phyloP scores from a whole-genome alignment of 768 basidiomycete species.

The Chalciporus piperatus region DNA sequence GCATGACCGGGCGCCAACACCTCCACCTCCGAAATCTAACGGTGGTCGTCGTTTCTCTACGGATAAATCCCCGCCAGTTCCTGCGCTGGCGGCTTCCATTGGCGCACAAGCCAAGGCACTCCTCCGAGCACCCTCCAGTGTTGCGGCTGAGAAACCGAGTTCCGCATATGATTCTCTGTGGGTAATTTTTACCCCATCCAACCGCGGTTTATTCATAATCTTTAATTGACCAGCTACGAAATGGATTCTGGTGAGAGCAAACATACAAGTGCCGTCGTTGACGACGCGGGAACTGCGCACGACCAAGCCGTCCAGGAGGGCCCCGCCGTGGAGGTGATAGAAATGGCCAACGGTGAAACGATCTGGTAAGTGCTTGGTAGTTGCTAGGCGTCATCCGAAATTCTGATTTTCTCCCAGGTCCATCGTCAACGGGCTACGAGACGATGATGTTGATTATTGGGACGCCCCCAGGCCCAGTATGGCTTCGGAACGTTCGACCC shows the following conservation, averaged over 20 bases:
- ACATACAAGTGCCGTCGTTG: constrained; percentile 32
- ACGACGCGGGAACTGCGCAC: constrained; percentile 30
- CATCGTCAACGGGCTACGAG: constrained; percentile 80
- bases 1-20: constrained; percentile 80
- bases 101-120: constrained; percentile 36
- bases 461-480: constrained; percentile 70
- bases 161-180: constrained; percentile 79
- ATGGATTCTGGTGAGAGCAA: constrained; percentile 69
- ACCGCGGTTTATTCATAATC: constrained; percentile 14
- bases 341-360: constrained; percentile 84
- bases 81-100: constrained; percentile 55
- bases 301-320: constrained; percentile 38
- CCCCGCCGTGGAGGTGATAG: constrained; percentile 74
- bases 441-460: constrained; percentile 67
- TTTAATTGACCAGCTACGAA: constrained; percentile 57
- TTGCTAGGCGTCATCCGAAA: not conserved
- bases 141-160: constrained; percentile 58
- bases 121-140: constrained; percentile 40
- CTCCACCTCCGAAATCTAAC: constrained; percentile 70
- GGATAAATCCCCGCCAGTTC: constrained; percentile 67
- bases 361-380: constrained; percentile 59
- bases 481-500: constrained; percentile 66
- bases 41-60: constrained; percentile 59
- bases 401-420: constrained; percentile 41
- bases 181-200: constrained; percentile 33